Evolutionary conservation across 2,329 filamentous ascomycete species (phyloP).

Genomic region (Claviceps pusilla): DNA sequence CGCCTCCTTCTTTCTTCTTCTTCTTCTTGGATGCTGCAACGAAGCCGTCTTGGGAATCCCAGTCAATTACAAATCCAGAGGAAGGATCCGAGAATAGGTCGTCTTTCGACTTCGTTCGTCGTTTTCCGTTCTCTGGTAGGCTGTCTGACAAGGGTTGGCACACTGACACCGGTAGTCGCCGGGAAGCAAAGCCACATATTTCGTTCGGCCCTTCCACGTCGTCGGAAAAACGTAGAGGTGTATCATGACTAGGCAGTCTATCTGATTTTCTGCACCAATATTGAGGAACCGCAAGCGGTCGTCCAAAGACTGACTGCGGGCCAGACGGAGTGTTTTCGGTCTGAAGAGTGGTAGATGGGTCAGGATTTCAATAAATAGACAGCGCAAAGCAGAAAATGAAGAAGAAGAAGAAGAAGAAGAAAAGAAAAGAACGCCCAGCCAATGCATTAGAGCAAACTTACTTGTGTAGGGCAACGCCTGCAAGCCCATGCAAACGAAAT

Average conservation of each 20-base stretch:
- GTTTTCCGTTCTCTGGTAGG: background rate
- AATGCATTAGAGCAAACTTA: background rate
- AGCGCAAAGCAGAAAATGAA: too few species aligned
- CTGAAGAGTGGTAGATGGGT: background rate
- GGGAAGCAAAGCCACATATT: conserved; percentile 4
- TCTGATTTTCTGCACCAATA: background rate
- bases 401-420: too few species aligned
- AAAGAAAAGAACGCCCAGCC: background rate
- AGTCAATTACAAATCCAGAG: conserved; percentile 12
- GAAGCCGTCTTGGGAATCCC: conserved; percentile 8
- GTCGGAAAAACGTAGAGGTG: background rate
- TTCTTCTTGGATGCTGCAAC: conserved; percentile 8
- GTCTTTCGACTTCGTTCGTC: background rate
- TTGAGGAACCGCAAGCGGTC: background rate
- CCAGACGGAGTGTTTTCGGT: background rate
- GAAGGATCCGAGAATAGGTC: conserved; percentile 9
- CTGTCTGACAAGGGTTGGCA: background rate
- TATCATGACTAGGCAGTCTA: background rate
- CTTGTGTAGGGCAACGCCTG: background rate
- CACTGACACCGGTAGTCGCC: conserved; percentile 1
- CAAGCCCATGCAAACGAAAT: conserved; percentile 19
- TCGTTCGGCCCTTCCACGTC: background rate
- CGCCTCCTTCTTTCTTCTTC: conserved; percentile 7
- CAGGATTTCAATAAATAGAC: background rate
- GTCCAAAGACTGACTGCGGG: background rate